Evolutionary conservation across 345 rosid genomes (phyloP), one percentile per base, ranked within the genome.

Genomic region (Eucalyptus regnans): DNA sequence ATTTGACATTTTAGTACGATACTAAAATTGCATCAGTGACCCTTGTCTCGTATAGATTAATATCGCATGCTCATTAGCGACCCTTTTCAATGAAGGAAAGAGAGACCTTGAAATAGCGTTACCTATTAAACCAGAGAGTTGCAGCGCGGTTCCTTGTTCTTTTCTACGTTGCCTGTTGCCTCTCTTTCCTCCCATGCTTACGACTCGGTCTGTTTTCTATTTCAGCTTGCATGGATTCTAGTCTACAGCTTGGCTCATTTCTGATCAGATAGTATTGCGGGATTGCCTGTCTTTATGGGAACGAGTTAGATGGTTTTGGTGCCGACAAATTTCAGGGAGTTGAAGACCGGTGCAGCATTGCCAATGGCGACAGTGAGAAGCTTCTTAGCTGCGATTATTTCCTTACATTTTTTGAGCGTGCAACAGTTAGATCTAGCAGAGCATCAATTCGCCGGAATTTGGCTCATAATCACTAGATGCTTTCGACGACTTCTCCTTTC

Each of bases 221-320:
- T 92, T 90, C 98, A 97, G 99, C 95, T 96, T 87, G 95, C 98
- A 15, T 96, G 99, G 99, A 93, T 94, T 93, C 94, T 96, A 89
- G 96, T 96, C 92, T 97, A 96, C 93, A 96, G 98, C 95, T 89
- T 98, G 96, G 97, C 93, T 62, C 98, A 98, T 90, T 97, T 95
- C 91, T 95, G 94, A 97, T 86, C 9, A 41, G 84, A 76, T 41
- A 22, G 84, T 76, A 20, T 76, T 76, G 29, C 46, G 48, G 84
- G 48, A 76, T 76, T 41, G 84, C 84, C 84, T 22, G 27, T 76
- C 84, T 11, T 52, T 88, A 88, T 7, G 29, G 88, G 90, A 46
- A 76, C 52, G 15, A 46, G 51, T 86, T 62, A 81, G 60, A 84
- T 86, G 91, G 88, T 51, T 68, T 86, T 52, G 22, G 88, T 86